phyloP scores from a whole-genome alignment of 2,329 filamentous ascomycete genomes.

The Colletotrichum sp. region DNA sequence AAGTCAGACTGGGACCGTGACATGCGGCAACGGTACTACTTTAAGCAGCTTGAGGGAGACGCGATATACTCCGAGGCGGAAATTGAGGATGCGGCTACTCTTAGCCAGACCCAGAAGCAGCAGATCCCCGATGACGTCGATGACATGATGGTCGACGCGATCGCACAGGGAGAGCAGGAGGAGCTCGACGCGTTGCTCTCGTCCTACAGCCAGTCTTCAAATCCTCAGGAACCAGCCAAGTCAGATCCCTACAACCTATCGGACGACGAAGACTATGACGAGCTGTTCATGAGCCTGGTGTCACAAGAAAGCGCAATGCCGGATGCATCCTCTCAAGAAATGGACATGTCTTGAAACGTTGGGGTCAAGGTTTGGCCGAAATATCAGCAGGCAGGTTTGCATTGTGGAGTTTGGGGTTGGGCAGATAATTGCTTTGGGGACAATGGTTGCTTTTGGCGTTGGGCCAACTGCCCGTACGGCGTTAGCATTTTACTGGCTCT shows the following conservation, averaged over 20 bases:
- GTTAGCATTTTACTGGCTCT: neutral
- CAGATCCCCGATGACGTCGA: constrained; percentile 35
- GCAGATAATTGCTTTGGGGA: neutral
- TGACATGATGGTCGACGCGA: constrained; percentile 57
- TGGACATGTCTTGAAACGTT: constrained; percentile 48
- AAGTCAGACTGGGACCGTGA: constrained; percentile 40
- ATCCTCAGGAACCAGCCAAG: constrained; percentile 28
- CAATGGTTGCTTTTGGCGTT: neutral
- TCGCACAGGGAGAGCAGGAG: constrained; percentile 55
- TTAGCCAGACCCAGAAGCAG: constrained; percentile 29
- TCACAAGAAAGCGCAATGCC: constrained; percentile 41
- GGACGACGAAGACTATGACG: constrained; percentile 66
- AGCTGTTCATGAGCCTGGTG: constrained; percentile 68
- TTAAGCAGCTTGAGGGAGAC: constrained; percentile 41
- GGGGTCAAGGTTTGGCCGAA: neutral
- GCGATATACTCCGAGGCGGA: constrained; percentile 53
- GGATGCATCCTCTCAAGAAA: constrained; percentile 39
- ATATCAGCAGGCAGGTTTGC: neutral
- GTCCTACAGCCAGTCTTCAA: constrained; percentile 41
- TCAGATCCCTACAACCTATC: constrained; percentile 32
- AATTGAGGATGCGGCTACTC: constrained; percentile 52
- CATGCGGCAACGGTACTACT: constrained; percentile 29
- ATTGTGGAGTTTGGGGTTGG: neutral
- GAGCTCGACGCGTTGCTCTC: constrained; percentile 63
- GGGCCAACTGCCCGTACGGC: neutral